Conservation (phyloP, 495 filamentous ascomycete genomes). For the Lasiosphaeriaceae sp. region DNA sequence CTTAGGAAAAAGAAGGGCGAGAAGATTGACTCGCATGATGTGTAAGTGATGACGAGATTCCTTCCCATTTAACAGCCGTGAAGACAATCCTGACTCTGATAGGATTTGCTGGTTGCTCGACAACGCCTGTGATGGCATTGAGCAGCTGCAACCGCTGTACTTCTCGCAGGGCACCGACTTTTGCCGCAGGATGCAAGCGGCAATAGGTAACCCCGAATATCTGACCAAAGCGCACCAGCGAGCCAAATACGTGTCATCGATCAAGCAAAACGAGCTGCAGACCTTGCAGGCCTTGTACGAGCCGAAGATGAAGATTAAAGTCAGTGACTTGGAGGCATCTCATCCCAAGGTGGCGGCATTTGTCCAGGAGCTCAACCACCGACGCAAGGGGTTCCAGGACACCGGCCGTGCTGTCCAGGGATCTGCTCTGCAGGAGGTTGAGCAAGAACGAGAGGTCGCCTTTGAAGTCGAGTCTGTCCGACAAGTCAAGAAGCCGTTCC, state of each 20-base stretch:
- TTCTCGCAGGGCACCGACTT: slow-evolving; percentile 56
- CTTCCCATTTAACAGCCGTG: no score
- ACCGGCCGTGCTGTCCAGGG: slow-evolving; percentile 31
- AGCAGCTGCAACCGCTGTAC: slow-evolving; percentile 53
- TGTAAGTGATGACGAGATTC: no score
- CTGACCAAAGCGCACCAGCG: slow-evolving; percentile 12
- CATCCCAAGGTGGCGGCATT: slow-evolving; percentile 22
- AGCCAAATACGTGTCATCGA: slow-evolving; percentile 14
- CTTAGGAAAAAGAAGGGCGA: slow-evolving; percentile 23
- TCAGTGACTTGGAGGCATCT: slow-evolving; percentile 5
- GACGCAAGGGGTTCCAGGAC: slow-evolving; percentile 28
- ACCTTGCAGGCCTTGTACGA: slow-evolving; percentile 35
- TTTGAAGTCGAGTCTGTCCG: slow-evolving; percentile 49
- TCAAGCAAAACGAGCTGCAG: slow-evolving; percentile 36
- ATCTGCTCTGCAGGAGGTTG: slow-evolving; percentile 50
- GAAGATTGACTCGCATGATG: slow-evolving; percentile 44
- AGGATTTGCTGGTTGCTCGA: slow-evolving; percentile 54
- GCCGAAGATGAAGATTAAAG: slow-evolving; percentile 14
- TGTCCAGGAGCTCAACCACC: slow-evolving; percentile 28
- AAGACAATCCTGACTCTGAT: neutral
- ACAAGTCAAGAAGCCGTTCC: slow-evolving; percentile 36
- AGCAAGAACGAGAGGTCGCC: slow-evolving; percentile 48
- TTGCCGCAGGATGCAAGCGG: slow-evolving; percentile 38
- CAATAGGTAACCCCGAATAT: slow-evolving; percentile 18
- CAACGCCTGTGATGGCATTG: slow-evolving; percentile 54